A percentile compares a stretch with the other conserved stretches of the same genome.
Evolutionary conservation across 2,329 filamentous ascomycete genomes (phyloP).

Genomic region (Ophiostoma triangulosporum): DNA sequence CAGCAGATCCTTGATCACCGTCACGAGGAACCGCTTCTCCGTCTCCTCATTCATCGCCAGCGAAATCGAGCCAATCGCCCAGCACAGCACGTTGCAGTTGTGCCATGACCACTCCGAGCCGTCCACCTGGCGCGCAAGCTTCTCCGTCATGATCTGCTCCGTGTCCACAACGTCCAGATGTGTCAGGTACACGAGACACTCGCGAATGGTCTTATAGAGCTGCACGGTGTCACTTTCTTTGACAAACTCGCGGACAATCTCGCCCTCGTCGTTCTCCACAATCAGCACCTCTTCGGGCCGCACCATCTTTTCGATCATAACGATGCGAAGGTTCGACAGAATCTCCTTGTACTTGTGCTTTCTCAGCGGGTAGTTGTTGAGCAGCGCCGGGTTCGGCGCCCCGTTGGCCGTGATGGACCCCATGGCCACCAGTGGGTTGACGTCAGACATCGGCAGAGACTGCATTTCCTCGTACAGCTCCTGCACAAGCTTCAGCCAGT

Average conservation of each 20-base stretch:
- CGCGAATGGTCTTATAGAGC: slow-evolving; percentile 95
- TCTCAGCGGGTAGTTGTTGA: slow-evolving; percentile 81
- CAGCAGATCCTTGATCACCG: slow-evolving; percentile 94
- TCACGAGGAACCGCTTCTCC: slow-evolving; percentile 95
- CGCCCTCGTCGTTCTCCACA: slow-evolving; percentile 98
- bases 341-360: slow-evolving; percentile 98
- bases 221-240: slow-evolving; percentile 99
- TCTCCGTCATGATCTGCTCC: slow-evolving; percentile 98
- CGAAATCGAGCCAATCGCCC: slow-evolving; percentile 97
- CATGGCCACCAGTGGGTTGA: slow-evolving; percentile 73
- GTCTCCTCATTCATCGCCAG: slow-evolving; percentile 99
- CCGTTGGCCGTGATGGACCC: slow-evolving; percentile 64
- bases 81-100: slow-evolving; percentile 98
- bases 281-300: slow-evolving; percentile 94
- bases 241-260: slow-evolving; percentile 97
- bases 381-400: slow-evolving; percentile 69
- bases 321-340: slow-evolving; percentile 80
- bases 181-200: slow-evolving; percentile 92
- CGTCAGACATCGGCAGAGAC: slow-evolving; percentile 76
- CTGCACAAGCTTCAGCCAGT: slow-evolving; percentile 97
- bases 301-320: slow-evolving; percentile 99
- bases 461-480: slow-evolving; percentile 99
- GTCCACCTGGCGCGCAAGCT: slow-evolving; percentile 88
- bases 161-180: slow-evolving; percentile 96
- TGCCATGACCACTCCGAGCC: slow-evolving; percentile 97